Base-by-base conservation (phyloP, 495 filamentous ascomycete genomes). In the Podospora bellae-mahoneyi region DNA sequence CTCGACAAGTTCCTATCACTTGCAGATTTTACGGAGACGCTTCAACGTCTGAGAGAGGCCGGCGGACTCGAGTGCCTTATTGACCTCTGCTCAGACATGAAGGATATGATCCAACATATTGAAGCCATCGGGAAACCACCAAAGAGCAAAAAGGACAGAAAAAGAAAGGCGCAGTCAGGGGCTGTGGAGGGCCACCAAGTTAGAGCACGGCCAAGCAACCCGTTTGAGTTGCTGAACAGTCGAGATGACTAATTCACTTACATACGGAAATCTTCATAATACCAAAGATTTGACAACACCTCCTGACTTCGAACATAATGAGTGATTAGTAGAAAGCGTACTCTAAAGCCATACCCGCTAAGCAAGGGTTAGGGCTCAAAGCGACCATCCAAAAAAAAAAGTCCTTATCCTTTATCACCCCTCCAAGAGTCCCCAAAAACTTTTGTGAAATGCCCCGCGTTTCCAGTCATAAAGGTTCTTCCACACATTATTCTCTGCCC, bases 341-440 rank as follows among this genome's bases (percentile, higher is more conserved):
- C 23, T 23, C 10, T 63, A 13, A 13, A 13, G 9, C 7, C 9
- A 23, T 23, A 23, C 39, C 7, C 13, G 1, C 9, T 48, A 48
- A 10, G 0, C 15, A 30, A 13, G 68, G 68, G 68, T 70, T 70
- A 67, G 68, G 68, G 68, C 63, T 32, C 26, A 32, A 64, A 30
- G 59, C 30, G 30, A 15, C 26, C 30, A 20, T 7, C 3, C 0
- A 9, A 16, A 13, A 23, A 13, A 23, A 23, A 23, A 23, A 18
- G 19, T 20, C 23, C 61, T 68, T 68, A 71, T 71, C 66, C 44
- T 64, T 64, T 65, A 71, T 71, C 69, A 64, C 66, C 69, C 69
- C 69, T 66, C 64, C 71, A 68, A 68, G 68, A 66, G 64, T 66
- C 69, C 64, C 64, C 71, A 68, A 68, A 70, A 68, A 66, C 61